phyloP scores from a whole-genome alignment of 75 land plant genomes.

The Larix kaempferi region DNA sequence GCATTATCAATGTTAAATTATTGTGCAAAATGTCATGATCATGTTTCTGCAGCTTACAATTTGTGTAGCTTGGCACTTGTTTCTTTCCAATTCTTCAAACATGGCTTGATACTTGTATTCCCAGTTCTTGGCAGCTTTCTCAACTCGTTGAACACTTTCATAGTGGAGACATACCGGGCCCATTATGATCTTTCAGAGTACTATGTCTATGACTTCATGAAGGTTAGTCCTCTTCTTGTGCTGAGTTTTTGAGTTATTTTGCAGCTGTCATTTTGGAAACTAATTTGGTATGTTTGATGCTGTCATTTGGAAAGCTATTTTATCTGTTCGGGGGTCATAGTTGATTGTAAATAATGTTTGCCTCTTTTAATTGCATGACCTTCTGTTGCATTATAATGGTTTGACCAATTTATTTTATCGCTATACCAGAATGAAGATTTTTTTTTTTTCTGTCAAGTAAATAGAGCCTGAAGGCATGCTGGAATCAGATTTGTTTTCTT shows the following conservation, averaged over 20 bases:
- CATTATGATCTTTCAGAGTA: constrained; percentile 34
- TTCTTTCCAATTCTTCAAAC: neutral
- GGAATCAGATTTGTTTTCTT: too few species aligned
- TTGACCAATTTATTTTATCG: too few species aligned
- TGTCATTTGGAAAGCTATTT: too few species aligned
- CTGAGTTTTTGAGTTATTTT: neutral
- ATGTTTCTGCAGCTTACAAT: neutral
- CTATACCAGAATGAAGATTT: too few species aligned
- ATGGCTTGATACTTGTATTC: constrained; percentile 12
- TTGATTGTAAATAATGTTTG: too few species aligned
- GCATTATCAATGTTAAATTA: neutral
- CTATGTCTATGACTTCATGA: constrained; percentile 45
- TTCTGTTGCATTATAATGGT: too few species aligned
- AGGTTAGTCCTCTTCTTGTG: constrained; percentile 22
- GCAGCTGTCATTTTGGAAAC: neutral
- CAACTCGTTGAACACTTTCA: constrained; percentile 28
- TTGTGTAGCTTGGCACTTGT: neutral
- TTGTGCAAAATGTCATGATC: neutral
- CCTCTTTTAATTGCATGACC: too few species aligned
- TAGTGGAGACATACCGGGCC: constrained; percentile 28
- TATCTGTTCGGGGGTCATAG: too few species aligned
- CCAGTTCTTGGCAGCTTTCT: constrained; percentile 51
- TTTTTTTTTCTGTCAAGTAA: too few species aligned
- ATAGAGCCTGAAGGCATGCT: too few species aligned
- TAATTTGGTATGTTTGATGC: neutral